phyloP scores from a whole-genome alignment of 2,329 filamentous ascomycete species.

The Fusarium pseudoanthophilum region DNA sequence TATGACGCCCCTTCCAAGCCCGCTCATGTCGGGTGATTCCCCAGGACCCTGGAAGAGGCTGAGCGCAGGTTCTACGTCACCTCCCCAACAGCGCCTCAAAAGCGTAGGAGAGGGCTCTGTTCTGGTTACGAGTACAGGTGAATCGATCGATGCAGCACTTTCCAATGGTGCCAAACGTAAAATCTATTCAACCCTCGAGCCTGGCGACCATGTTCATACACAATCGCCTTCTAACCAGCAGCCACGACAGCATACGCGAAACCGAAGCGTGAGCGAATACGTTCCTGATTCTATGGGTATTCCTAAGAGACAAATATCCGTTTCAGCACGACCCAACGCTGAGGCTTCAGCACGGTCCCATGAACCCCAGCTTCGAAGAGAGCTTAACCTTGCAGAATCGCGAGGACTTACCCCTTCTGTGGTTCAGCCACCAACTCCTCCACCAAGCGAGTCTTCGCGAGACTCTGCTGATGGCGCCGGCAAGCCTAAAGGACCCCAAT shows the following conservation, averaged over 20 bases:
- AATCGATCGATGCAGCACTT: conserved; percentile 62
- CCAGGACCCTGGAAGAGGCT: conserved; percentile 73
- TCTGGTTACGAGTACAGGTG: conserved; percentile 62
- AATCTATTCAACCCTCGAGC: conserved; percentile 57
- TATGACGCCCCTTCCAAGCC: conserved; percentile 82
- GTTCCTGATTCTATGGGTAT: conserved; percentile 76
- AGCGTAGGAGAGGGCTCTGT: conserved; percentile 52
- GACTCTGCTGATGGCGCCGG: conserved; percentile 56
- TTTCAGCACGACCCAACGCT: conserved; percentile 68
- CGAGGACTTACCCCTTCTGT: conserved; percentile 74
- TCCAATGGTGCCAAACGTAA: conserved; percentile 67
- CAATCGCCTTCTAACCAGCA: conserved; percentile 45
- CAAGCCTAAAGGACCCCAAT: conserved; percentile 53
- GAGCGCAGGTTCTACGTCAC: conserved; percentile 58
- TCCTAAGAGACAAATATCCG: conserved; percentile 77
- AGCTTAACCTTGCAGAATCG: conserved; percentile 82
- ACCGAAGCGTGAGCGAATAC: conserved; percentile 91
- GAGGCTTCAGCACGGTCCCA: conserved; percentile 47
- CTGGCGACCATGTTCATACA: conserved; percentile 49
- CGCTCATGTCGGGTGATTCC: conserved; percentile 72
- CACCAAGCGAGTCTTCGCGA: conserved; percentile 77
- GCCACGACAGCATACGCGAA: conserved; percentile 66
- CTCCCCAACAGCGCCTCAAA: conserved; percentile 45
- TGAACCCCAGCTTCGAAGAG: conserved; percentile 71
- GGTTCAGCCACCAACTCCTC: conserved; percentile 80